Evolutionary conservation across 495 filamentous ascomycete species (phyloP).

Genomic region (Penicillium simplicissimum): DNA sequence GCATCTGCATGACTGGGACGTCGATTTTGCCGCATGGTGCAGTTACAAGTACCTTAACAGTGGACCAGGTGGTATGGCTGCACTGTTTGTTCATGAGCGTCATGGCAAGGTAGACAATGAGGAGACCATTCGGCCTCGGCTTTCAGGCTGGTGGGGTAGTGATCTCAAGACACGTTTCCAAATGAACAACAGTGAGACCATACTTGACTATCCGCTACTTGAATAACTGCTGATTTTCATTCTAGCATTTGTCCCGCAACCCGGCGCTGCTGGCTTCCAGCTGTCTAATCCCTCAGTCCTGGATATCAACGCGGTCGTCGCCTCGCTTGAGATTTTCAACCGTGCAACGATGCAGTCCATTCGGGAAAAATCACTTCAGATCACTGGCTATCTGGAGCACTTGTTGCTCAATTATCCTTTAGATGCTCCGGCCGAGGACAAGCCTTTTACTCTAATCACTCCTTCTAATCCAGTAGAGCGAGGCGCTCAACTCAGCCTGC

Average conservation of each 20-base stretch:
- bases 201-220: neutral
- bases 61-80: conserved; percentile 85
- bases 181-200: conserved; percentile 65
- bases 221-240: neutral
- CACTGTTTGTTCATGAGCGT: conserved; percentile 80
- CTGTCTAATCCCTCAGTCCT: conserved; percentile 62
- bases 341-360: conserved; percentile 68
- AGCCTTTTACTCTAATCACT: conserved; percentile 77
- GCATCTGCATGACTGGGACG: conserved; percentile 85
- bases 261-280: conserved; percentile 63
- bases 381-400: conserved; percentile 81
- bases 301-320: conserved; percentile 65
- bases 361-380: conserved; percentile 67
- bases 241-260: conserved; percentile 67
- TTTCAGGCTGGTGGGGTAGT: conserved; percentile 91
- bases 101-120: conserved; percentile 57
- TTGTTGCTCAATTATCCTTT: conserved; percentile 53
- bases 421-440: conserved; percentile 37
- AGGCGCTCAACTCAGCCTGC: conserved; percentile 84
- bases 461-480: conserved; percentile 68
- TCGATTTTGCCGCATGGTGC: conserved; percentile 97
- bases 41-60: conserved; percentile 96
- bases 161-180: conserved; percentile 73
- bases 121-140: conserved; percentile 53
- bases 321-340: conserved; percentile 77